Percentiles rank a stretch among this genome's conserved stretches.
Evolutionary conservation across 73 alveolate species (phyloP).

Genomic region (Stentor coeruleus): DNA sequence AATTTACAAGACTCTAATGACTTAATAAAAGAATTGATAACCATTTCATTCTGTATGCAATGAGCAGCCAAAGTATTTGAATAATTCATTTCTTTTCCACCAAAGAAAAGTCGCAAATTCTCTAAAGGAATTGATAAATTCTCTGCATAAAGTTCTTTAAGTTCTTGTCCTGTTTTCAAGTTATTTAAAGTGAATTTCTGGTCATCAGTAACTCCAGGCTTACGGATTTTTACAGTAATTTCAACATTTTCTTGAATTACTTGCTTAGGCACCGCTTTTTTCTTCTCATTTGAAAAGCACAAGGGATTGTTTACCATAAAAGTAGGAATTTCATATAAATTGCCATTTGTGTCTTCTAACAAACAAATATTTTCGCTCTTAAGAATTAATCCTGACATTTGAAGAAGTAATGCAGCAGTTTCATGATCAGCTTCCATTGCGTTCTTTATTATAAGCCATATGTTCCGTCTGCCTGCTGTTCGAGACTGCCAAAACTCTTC

Average conservation of each 20-base stretch:
- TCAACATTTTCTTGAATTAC: neutral
- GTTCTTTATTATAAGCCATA: neutral
- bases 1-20: neutral
- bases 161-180: neutral
- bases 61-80: neutral
- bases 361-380: neutral
- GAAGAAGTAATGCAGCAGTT: slow-evolving; percentile 12
- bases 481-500: slow-evolving; percentile 23
- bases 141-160: slow-evolving; percentile 15
- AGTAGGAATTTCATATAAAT: slow-evolving; percentile 16
- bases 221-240: neutral
- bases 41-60: slow-evolving; percentile 3
- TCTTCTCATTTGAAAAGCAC: neutral
- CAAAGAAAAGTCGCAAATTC: slow-evolving; percentile 1
- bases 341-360: slow-evolving; percentile 18
- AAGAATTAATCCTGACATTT: neutral
- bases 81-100: neutral
- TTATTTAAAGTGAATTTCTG: neutral
- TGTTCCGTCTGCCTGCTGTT: slow-evolving; percentile 24
- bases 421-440: slow-evolving; percentile 22
- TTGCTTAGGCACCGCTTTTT: neutral
- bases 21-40: neutral
- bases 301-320: slow-evolving; percentile 18
- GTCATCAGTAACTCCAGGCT: neutral
- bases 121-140: neutral